phyloP scores from a whole-genome alignment of 2,329 filamentous ascomycete genomes.

The Emergomyces pasteurianus region DNA sequence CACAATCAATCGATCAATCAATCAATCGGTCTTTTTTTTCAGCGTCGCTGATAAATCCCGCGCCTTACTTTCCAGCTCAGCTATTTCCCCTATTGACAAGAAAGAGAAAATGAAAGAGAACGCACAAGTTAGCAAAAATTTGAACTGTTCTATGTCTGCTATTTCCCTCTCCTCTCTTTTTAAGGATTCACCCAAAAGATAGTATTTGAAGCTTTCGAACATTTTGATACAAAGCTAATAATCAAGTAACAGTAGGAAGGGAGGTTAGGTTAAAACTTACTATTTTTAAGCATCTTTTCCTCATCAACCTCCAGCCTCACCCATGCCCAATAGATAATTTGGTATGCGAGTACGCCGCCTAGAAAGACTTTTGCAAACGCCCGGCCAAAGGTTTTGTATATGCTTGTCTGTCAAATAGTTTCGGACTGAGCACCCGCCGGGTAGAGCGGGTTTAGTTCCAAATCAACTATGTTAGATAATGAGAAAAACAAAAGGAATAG shows the following conservation, averaged over 20 bases:
- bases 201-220: neutral
- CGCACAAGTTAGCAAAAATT: neutral
- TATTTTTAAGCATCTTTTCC: constrained; percentile 29
- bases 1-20: neutral
- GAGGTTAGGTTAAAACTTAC: constrained; percentile 17
- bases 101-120: neutral
- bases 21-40: neutral
- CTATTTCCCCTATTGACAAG: constrained; percentile 21
- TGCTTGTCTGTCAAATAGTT: constrained; percentile 17
- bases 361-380: constrained; percentile 39
- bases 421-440: neutral
- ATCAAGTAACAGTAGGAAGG: neutral
- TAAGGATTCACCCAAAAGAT: neutral
- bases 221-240: neutral
- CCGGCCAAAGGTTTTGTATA: constrained; percentile 29
- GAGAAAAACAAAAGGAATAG: neutral
- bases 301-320: constrained; percentile 37
- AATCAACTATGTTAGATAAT: neutral
- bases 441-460: neutral
- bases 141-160: neutral
- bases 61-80: constrained; percentile 24
- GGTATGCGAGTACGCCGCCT: constrained; percentile 37
- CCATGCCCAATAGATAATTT: constrained; percentile 38
- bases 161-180: neutral
- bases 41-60: constrained; percentile 18